These are phyloP conservation scores for Calonectria leucothoes DNA, from an alignment of 2,329 filamentous ascomycete species.

Conservation along the genomic window DNA sequence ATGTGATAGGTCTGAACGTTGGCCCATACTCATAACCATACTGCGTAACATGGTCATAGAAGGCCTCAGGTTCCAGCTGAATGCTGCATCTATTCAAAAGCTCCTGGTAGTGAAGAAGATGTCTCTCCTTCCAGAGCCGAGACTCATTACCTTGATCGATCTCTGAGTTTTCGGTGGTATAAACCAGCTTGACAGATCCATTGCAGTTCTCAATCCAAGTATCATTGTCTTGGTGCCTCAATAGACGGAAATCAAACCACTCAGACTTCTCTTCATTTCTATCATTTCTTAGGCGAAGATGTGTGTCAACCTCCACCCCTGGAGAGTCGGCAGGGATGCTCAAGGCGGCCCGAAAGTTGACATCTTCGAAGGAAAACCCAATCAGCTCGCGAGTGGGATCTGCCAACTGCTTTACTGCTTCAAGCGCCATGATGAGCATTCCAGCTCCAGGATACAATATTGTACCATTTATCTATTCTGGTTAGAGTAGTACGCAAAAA, in stretches of 20 bases:
- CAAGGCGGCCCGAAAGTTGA: neutral
- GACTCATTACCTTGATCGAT: neutral
- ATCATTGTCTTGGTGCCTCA: neutral
- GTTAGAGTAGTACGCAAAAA: neutral
- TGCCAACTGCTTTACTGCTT: neutral
- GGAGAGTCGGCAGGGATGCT: neutral
- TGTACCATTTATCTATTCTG: neutral
- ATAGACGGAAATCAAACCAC: neutral
- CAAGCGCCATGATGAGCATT: constrained; percentile 1
- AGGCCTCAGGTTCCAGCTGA: neutral
- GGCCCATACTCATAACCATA: neutral
- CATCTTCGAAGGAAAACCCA: neutral
- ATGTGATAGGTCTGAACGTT: neutral
- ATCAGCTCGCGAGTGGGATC: neutral
- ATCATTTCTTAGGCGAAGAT: neutral
- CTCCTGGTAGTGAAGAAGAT: neutral
- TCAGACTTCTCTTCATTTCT: neutral
- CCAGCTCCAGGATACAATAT: constrained; percentile 4
- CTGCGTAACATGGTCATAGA: neutral
- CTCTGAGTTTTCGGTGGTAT: neutral
- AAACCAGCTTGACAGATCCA: neutral
- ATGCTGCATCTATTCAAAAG: neutral
- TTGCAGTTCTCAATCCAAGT: neutral
- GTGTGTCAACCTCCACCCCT: neutral
- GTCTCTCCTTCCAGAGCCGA: neutral